Percentiles rank a stretch among this genome's conserved stretches.
Conservation (phyloP, 2,329 filamentous ascomycete genomes). For the Botryosphaeria dothidea region DNA sequence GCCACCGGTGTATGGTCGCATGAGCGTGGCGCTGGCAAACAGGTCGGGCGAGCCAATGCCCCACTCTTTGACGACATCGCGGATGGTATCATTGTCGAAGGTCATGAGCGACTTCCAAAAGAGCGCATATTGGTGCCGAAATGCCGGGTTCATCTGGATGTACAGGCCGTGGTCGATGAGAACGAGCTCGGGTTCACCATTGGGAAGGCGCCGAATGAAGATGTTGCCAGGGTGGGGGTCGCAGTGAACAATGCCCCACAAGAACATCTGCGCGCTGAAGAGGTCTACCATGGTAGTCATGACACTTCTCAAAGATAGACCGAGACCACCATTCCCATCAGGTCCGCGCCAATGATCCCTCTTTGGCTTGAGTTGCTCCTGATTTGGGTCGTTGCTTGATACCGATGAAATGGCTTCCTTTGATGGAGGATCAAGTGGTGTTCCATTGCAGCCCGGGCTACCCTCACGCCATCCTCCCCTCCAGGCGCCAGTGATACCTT, state of each 20-base stretch:
- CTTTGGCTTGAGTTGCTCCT: conserved; percentile 73
- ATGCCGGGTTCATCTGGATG: conserved; percentile 81
- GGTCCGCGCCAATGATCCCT: conserved; percentile 76
- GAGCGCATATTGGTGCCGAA: conserved; percentile 75
- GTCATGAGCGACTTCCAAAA: conserved; percentile 96
- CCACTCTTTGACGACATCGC: conserved; percentile 74
- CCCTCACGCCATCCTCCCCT: conserved; percentile 73
- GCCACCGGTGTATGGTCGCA: conserved; percentile 88
- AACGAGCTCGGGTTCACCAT: conserved; percentile 83
- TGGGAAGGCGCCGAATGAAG: conserved; percentile 83
- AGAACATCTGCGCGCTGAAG: conserved; percentile 97
- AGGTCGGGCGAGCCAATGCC: conserved; percentile 87
- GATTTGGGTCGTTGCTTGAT: conserved; percentile 52
- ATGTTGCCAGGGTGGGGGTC: conserved; percentile 98
- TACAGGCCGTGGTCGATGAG: conserved; percentile 98
- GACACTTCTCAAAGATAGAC: conserved; percentile 77
- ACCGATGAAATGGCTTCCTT: conserved; percentile 21
- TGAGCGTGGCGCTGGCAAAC: conserved; percentile 85
- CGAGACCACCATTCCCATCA: conserved; percentile 75
- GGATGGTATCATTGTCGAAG: conserved; percentile 83
- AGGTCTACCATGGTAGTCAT: conserved; percentile 97
- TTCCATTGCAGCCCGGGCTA: conserved; percentile 74
- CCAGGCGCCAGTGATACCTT: conserved; percentile 76
- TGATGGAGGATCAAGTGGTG: conserved; percentile 38
- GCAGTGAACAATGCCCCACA: conserved; percentile 93